Percentiles rank a stretch among this genome's conserved stretches.
These are phyloP conservation scores for Solanum habrochaites DNA, from an alignment of 257 asterid genomes.

Conservation along the genomic window DNA sequence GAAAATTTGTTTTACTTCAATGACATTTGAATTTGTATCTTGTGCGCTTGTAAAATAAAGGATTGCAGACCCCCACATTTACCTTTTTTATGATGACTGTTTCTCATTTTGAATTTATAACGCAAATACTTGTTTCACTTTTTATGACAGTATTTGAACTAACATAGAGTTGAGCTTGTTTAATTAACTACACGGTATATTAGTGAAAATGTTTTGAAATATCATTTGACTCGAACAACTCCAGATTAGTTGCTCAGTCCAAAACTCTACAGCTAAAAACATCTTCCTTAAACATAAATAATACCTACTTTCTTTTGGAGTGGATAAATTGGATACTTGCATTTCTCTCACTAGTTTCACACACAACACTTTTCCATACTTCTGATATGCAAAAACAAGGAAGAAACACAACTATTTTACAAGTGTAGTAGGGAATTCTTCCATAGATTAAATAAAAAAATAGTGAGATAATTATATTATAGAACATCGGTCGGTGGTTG, in stretches of 20 bases:
- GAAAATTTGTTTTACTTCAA: not conserved
- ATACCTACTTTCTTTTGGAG: too few species aligned
- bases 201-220: not conserved
- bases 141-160: not conserved
- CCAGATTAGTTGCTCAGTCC: too few species aligned
- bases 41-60: not conserved
- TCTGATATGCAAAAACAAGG: not conserved
- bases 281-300: too few species aligned
- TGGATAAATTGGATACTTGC: too few species aligned
- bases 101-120: not conserved
- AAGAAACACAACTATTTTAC: not conserved
- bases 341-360: too few species aligned
- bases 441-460: not conserved
- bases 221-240: too few species aligned
- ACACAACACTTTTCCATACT: not conserved
- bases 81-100: not conserved
- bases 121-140: not conserved
- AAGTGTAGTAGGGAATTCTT: not conserved
- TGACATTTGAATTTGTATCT: not conserved
- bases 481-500: not conserved
- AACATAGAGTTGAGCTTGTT: not conserved
- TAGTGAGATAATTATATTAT: not conserved
- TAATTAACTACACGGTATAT: not conserved
- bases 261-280: too few species aligned
- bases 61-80: not conserved